Evolutionary conservation across 2,329 filamentous ascomycete genomes (phyloP).

Genomic region (Kalmusia sp.): DNA sequence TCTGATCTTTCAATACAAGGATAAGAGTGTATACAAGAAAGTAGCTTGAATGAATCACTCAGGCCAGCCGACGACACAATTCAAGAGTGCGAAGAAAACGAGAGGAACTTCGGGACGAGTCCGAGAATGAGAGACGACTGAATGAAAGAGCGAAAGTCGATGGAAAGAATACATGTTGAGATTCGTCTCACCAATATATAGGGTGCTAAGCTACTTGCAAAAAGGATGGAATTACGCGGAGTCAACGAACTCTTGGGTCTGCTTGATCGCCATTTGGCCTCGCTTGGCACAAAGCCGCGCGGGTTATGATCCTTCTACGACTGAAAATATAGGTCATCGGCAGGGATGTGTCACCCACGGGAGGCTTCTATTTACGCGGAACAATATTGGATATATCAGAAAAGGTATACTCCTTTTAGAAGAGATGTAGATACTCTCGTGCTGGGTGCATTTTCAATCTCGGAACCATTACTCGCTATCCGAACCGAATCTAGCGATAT

Average conservation of each 20-base stretch:
- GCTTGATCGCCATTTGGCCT: neutral
- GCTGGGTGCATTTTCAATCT: neutral
- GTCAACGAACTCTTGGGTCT: neutral
- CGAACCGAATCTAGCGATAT: too few species aligned
- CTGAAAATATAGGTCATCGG: too few species aligned
- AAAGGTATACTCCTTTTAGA: too few species aligned
- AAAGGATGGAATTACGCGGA: slow-evolving; percentile 1
- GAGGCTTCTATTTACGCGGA: neutral
- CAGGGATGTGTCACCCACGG: too few species aligned
- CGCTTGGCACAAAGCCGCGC: neutral
- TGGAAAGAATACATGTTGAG: neutral
- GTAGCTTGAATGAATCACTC: slow-evolving; percentile 23
- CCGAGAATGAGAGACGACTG: slow-evolving; percentile 15
- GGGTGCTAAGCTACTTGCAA: neutral
- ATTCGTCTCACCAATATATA: neutral
- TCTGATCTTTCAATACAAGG: neutral
- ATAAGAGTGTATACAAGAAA: slow-evolving; percentile 2
- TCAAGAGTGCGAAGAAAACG: slow-evolving; percentile 22
- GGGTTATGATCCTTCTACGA: neutral
- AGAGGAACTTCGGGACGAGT: slow-evolving; percentile 18
- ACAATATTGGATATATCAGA: neutral
- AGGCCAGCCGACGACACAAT: slow-evolving; percentile 30
- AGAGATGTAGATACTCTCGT: too few species aligned
- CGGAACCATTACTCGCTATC: too few species aligned
- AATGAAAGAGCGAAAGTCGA: slow-evolving; percentile 8